Conservation (phyloP, 2,329 filamentous ascomycete species). For the Lasiodiplodia citricola region DNA sequence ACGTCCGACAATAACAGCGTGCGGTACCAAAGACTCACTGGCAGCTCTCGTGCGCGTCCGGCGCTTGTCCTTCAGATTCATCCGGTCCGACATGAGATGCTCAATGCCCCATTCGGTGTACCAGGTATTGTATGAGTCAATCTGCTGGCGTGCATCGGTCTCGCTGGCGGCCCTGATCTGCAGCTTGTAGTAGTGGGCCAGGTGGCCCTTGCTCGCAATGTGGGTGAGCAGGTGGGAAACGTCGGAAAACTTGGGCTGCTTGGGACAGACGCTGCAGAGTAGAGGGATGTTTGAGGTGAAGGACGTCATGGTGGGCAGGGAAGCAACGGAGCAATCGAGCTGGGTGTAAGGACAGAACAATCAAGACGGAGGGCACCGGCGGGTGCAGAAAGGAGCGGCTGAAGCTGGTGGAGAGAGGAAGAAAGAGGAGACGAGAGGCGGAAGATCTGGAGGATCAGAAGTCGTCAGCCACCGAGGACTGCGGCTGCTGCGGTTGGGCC, state of each 20-base stretch:
- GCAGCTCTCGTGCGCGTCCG: conserved; percentile 49
- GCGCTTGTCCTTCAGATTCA: conserved; percentile 76
- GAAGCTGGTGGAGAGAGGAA: conserved; percentile 25
- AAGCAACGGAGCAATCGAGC: conserved; percentile 31
- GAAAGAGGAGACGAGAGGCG: conserved; percentile 30
- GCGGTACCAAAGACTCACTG: conserved; percentile 5
- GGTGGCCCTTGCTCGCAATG: conserved; percentile 88
- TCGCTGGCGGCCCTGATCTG: conserved; percentile 75
- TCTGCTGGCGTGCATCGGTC: conserved; percentile 62
- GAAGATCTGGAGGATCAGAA: background rate
- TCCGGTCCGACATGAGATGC: conserved; percentile 75
- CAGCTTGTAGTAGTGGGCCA: conserved; percentile 82
- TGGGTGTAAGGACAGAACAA: conserved; percentile 32
- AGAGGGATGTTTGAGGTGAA: conserved; percentile 62
- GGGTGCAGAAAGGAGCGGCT: conserved; percentile 33
- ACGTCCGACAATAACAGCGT: background rate
- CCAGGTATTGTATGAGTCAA: conserved; percentile 79
- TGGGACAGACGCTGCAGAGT: conserved; percentile 82
- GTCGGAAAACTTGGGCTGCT: conserved; percentile 82
- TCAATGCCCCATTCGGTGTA: conserved; percentile 74
- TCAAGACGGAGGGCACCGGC: conserved; percentile 18
- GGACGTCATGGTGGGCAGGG: conserved; percentile 44
- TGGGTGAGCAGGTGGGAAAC: conserved; percentile 91
- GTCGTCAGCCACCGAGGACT: background rate
- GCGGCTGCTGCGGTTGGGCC: background rate